Conservation (phyloP, 2,329 filamentous ascomycete species). For the Seiridium unicorne region DNA sequence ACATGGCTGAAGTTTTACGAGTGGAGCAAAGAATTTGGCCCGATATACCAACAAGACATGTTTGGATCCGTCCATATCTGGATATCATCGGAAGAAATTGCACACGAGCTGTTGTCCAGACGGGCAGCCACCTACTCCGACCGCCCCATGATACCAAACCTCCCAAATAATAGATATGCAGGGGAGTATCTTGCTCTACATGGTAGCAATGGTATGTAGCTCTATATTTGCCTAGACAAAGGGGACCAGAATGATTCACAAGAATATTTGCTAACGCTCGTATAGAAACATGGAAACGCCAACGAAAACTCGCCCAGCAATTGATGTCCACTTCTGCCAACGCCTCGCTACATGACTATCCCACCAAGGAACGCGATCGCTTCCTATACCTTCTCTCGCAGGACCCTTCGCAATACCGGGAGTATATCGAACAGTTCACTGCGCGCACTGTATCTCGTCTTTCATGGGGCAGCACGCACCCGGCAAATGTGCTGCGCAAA, state of each 20-base stretch:
- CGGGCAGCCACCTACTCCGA: slow-evolving; percentile 44
- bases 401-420: slow-evolving; percentile 39
- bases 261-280: not conserved
- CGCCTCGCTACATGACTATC: slow-evolving; percentile 39
- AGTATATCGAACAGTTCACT: slow-evolving; percentile 47
- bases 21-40: slow-evolving; percentile 44
- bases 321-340: slow-evolving; percentile 38
- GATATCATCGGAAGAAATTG: slow-evolving; percentile 45
- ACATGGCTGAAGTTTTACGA: slow-evolving; percentile 48
- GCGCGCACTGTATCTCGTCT: slow-evolving; percentile 43
- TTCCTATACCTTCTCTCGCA: slow-evolving; percentile 40
- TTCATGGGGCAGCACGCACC: slow-evolving; percentile 42
- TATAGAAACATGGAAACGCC: slow-evolving; percentile 46
- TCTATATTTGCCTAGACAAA: too few relatives aligned
- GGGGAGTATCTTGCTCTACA: slow-evolving; percentile 45
- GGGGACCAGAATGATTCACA: too few relatives aligned
- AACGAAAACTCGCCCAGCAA: slow-evolving; percentile 42
- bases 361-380: slow-evolving; percentile 40
- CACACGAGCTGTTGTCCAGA: slow-evolving; percentile 41
- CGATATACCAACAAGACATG: slow-evolving; percentile 45
- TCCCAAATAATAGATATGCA: slow-evolving; percentile 45
- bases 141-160: slow-evolving; percentile 43
- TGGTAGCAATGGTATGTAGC: slow-evolving; percentile 36
- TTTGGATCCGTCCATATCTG: slow-evolving; percentile 46
- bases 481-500: slow-evolving; percentile 36